phyloP scores from a whole-genome alignment of 306 rosid genomes.

The Ammopiptanthus mongolicus region DNA sequence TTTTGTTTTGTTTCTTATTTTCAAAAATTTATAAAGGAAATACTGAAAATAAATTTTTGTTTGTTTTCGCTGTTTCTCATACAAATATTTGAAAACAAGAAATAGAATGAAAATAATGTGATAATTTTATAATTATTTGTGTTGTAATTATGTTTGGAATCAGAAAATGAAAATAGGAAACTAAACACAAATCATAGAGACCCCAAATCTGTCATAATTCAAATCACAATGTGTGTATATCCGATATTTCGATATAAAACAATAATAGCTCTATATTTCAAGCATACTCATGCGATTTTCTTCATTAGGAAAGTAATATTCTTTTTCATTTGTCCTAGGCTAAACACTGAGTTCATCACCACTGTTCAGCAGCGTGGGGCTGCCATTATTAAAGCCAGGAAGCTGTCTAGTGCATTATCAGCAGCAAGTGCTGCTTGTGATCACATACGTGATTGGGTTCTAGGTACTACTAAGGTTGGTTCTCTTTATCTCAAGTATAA shows the following conservation, averaged over 20 bases:
- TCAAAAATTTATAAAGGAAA: no score
- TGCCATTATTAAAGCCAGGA: constrained; percentile 58
- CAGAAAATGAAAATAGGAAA: no score
- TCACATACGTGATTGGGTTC: constrained; percentile 69
- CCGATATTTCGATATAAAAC: background rate
- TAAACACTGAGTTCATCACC: constrained; percentile 66
- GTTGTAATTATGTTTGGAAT: no score
- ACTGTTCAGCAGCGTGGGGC: constrained; percentile 66
- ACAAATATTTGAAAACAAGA: no score
- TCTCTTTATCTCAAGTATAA: background rate
- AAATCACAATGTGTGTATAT: background rate
- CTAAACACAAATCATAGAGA: no score
- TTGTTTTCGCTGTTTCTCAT: no score
- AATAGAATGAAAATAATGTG: no score
- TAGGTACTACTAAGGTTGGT: constrained; percentile 66
- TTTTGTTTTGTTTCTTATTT: no score
- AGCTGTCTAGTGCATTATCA: constrained; percentile 59
- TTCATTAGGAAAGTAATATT: background rate
- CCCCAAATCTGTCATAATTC: background rate
- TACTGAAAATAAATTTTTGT: no score
- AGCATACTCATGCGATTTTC: background rate
- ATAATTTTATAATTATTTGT: no score
- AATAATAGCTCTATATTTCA: background rate
- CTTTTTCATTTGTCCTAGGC: constrained; percentile 33
- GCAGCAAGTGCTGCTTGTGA: constrained; percentile 78